Evolutionary conservation across 306 rosid species (phyloP), one percentile per base, ranked within the genome.

Genomic region (Styphnolobium japonicum): DNA sequence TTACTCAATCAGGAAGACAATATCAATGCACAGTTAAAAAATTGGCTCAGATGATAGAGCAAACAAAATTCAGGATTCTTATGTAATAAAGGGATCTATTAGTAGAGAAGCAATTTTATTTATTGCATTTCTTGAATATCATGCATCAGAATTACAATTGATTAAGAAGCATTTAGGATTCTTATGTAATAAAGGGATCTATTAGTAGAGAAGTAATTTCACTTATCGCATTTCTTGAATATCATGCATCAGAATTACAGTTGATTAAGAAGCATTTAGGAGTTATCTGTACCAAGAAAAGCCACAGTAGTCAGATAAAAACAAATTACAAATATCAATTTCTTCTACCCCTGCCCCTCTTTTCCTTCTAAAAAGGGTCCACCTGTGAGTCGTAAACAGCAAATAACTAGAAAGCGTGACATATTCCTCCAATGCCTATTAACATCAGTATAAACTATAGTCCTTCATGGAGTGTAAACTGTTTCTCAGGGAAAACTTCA

Each of bases 1-100:
- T 40, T 22, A 71, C 48, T 42, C 10, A 25, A 46, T 70, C 43
- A 21, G 27, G 51, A 81, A 67, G 37, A 57, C 45, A 46, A 18
- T 36, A 56, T 43, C 37, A 45, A 18, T 62, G 57, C 4, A 10
- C 16, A 29, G 16, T 73, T 37, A 72, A 19, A n/a, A 67, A 63
- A 68, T 40, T 61, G 18, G 53, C 43, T 62, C 29, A 48, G 31
- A 82, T 62, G 23, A 79, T 37, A 55, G 10, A 78, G 66, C 70
- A 81, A 78, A 66, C 22, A 53, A 67, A 4, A 55, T 5, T 76
- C 55, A 62, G 33, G 71, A 71, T 62, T 68, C 48, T 63, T 42
- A 61, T 40, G 39, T 23, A 75, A 73, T 31, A 52, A n/a, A 10
- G 37, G 57, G 25, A 74, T 79, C 23, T 4, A 16, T 5, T 22